phyloP scores from a whole-genome alignment of 352 stramenopile genomes.

The Phytophthora melonis region DNA sequence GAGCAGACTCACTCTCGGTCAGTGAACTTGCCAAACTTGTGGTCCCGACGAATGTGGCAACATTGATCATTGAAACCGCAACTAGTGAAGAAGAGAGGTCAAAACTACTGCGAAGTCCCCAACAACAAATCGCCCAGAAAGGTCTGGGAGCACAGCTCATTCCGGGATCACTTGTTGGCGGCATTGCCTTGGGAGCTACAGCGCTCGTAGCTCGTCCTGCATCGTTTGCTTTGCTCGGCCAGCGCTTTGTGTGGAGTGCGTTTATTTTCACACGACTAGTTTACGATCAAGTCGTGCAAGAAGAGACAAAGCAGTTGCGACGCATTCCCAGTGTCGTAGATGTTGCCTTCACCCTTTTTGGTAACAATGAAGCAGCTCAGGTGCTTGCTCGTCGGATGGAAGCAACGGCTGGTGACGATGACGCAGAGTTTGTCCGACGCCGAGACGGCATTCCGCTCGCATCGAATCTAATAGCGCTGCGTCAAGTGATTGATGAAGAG shows the following conservation, averaged over 20 bases:
- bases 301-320: conserved; percentile 25
- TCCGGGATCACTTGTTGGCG: conserved; percentile 7
- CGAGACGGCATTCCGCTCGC: conserved; percentile 32
- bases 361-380: conserved; percentile 24
- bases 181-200: neutral
- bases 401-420: neutral
- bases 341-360: conserved; percentile 33
- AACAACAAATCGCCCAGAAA: neutral
- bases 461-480: conserved; percentile 34
- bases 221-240: conserved; percentile 32
- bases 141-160: conserved; percentile 19
- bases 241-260: conserved; percentile 38
- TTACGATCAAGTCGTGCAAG: conserved; percentile 27
- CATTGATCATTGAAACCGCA: neutral
- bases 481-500: conserved; percentile 15
- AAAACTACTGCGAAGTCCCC: neutral
- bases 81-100: neutral
- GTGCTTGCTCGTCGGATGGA: conserved; percentile 20
- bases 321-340: conserved; percentile 38
- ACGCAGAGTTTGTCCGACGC: conserved; percentile 9
- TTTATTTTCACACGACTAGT: conserved; percentile 39
- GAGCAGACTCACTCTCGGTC: conserved; percentile 28
- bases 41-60: neutral
- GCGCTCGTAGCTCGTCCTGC: conserved; percentile 2
- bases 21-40: neutral